Percentiles rank a stretch among this genome's conserved stretches.
phyloP scores from a whole-genome alignment of 208 protist genomes.

The Phytomonas francai region DNA sequence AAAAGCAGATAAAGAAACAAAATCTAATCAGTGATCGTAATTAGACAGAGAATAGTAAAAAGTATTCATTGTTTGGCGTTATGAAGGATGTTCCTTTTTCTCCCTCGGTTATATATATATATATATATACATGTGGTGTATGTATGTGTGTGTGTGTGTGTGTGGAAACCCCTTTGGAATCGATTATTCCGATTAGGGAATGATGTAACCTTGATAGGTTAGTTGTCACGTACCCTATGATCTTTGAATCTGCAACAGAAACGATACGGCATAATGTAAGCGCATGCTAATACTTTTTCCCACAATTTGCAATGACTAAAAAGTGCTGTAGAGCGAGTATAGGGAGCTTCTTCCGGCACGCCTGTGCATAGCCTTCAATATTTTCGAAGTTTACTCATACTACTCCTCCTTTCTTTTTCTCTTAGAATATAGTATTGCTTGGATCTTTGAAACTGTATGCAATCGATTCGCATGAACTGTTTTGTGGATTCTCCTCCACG shows the following conservation, averaged over 20 bases:
- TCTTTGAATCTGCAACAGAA: neutral
- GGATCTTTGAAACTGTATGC: neutral
- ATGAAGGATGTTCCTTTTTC: neutral
- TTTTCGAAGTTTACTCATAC: neutral
- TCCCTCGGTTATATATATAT: neutral
- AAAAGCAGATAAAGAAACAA: neutral
- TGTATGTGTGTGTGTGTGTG: neutral
- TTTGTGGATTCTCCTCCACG: neutral
- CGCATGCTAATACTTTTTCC: neutral
- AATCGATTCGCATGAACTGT: neutral
- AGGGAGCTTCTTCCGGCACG: neutral
- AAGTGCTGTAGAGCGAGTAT: neutral
- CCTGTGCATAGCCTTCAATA: neutral
- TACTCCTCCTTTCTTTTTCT: constrained; percentile 5
- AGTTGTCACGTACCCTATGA: neutral
- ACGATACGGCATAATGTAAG: neutral
- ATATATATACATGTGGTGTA: constrained; percentile 1
- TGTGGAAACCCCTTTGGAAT: constrained; percentile 8
- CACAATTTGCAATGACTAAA: neutral
- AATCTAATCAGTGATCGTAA: neutral
- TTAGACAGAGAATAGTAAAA: neutral
- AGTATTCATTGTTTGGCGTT: neutral
- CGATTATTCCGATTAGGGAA: neutral
- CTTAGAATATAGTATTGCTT: neutral
- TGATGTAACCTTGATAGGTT: neutral